Evolutionary conservation across 108 stramenopile genomes (phyloP), one percentile per base, ranked within the genome.

Genomic region (Nitzschia inconspicua): DNA sequence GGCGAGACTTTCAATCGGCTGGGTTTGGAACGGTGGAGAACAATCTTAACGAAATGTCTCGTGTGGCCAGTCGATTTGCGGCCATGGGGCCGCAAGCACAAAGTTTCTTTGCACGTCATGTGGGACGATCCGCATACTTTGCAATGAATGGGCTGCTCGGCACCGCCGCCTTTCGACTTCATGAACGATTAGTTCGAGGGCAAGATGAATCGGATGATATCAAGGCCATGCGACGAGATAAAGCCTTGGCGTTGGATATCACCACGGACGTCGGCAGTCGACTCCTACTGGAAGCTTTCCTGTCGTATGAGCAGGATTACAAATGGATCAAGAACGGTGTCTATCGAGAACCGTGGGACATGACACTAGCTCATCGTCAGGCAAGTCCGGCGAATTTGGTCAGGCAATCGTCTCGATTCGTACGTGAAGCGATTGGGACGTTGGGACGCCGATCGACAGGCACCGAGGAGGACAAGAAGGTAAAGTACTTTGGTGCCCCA

Each of bases 261-360:
- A 13, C 26, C 3, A 9, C 14, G 29, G 25, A 18, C 4, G 19
- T 35, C 13, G 20, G 20, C 20, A 34, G 59, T 28, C 58, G 72
- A 6, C 14, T 66, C 34, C 13, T 73, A 5, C 30, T 70, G n/a
- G 75, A 76, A 40, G 69, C 65, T 6, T 32, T 55, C 24, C 49
- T 53, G 6, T 57, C 27, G 27, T 76, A 70, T 28, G 31, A 66
- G 27, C 75, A 76, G 46, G 75, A 76, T 28, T 76, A 70, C 34
- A 1, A 49, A 0, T 40, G 10, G 6, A 53, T 76, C 2, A 27
- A 28, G 20, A 37, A 58, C 10, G 75, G 75, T 44, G 10, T 44
- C 0, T 58, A 52, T 40, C 23, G 39, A 2, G 28, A 58, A 23
- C 75, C 75, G 13, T 76, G 69, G 68, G 75, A 76, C 49, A 43